Conservation (phyloP, 805 yeast genomes). For the Kuraishia borneana region DNA sequence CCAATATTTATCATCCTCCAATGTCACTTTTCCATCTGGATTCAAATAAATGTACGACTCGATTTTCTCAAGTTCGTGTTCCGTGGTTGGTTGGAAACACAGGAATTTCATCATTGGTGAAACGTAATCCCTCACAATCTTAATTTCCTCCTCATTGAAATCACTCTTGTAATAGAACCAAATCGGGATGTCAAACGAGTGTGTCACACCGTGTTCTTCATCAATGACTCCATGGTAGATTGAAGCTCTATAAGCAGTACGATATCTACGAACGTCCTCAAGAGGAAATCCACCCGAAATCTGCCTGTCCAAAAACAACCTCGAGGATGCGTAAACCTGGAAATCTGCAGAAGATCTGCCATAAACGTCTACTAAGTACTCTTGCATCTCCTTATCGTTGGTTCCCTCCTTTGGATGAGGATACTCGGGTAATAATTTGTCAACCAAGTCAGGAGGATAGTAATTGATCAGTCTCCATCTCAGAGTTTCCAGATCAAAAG, state of each 20-base stretch:
- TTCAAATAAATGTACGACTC: not conserved
- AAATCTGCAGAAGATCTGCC: conserved; percentile 26
- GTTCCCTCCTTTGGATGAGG: not conserved
- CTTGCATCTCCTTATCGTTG: conserved; percentile 9
- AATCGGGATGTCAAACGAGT: conserved; percentile 21
- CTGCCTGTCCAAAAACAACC: conserved; percentile 22
- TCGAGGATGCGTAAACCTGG: conserved; percentile 25
- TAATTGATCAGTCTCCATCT: conserved; percentile 22
- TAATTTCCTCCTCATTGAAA: conserved; percentile 15
- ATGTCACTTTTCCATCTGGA: not conserved
- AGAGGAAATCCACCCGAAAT: conserved; percentile 17
- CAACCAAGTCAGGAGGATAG: conserved; percentile 20
- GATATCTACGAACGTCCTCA: conserved; percentile 18
- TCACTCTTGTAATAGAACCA: conserved; percentile 22
- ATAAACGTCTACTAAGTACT: conserved; percentile 13
- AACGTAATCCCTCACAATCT: conserved; percentile 12
- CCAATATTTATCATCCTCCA: not conserved
- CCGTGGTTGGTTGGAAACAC: not conserved
- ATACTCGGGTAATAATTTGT: conserved; percentile 9
- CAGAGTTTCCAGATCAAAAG: conserved; percentile 16
- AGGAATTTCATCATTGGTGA: not conserved
- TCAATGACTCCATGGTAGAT: conserved; percentile 12
- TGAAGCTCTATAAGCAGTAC: conserved; percentile 17
- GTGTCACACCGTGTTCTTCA: conserved; percentile 20
- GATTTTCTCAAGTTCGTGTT: not conserved